These are phyloP conservation scores for Entophlyctis luteolus DNA, from an alignment of 192 early-diverging fungal species.

Conservation along the genomic window DNA sequence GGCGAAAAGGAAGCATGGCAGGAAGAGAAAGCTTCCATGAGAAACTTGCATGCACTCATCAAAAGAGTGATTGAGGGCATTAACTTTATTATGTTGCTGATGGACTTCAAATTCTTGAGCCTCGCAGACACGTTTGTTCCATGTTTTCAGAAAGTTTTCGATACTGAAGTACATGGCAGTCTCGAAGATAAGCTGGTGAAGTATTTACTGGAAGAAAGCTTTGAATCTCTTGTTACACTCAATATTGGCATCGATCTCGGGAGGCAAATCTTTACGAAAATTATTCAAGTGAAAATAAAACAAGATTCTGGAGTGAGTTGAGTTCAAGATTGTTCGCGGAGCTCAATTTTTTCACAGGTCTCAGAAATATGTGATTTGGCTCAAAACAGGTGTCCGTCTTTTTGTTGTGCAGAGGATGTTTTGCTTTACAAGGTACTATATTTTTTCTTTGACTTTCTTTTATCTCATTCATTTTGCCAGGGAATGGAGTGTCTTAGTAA, in stretches of 20 bases:
- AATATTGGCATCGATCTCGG: constrained; percentile 7
- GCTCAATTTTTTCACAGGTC: background rate
- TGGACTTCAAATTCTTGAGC: constrained; percentile 16
- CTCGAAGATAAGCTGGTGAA: background rate
- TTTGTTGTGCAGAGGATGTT: constrained; percentile 24
- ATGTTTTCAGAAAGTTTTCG: background rate
- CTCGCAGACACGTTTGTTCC: constrained; percentile 6
- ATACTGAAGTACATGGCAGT: background rate
- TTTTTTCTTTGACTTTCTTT: background rate
- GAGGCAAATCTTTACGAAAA: constrained; percentile 18
- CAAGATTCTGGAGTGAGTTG: constrained; percentile 4
- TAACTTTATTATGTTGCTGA: constrained; percentile 9
- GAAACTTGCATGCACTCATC: constrained; percentile 17
- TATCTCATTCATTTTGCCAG: background rate
- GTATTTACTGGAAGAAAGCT: constrained; percentile 10
- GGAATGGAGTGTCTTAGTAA: constrained; percentile 21
- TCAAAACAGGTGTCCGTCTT: constrained; percentile 18
- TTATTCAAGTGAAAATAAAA: constrained; percentile 21
- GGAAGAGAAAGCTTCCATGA: constrained; percentile 20
- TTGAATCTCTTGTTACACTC: constrained; percentile 20
- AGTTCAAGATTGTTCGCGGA: background rate
- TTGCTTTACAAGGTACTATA: constrained; percentile 15
- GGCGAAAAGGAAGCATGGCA: constrained; percentile 25
- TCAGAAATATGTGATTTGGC: constrained; percentile 21
- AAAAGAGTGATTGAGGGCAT: constrained; percentile 24